Percentiles rank a stretch among this genome's conserved stretches.
These are phyloP conservation scores for Talaromyces liani DNA, from an alignment of 495 filamentous ascomycete genomes.

Conservation along the genomic window DNA sequence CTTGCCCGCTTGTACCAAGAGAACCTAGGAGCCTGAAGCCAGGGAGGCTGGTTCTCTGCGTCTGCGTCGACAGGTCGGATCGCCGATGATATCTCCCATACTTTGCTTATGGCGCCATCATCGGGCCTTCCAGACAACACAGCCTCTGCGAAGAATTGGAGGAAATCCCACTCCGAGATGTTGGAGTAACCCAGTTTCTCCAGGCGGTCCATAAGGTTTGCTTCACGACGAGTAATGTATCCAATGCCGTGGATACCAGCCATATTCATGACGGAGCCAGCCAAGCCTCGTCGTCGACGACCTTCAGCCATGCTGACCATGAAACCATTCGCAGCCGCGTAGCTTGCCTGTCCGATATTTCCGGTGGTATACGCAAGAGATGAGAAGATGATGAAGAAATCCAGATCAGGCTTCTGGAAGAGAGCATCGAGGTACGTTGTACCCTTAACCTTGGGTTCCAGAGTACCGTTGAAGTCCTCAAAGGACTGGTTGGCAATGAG, in stretches of 20 bases:
- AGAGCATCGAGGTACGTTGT: slow-evolving; percentile 21
- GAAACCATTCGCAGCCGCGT: slow-evolving; percentile 52
- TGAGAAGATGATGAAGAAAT: slow-evolving; percentile 57
- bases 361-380: slow-evolving; percentile 47
- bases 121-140: slow-evolving; percentile 6
- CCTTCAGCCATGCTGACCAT: slow-evolving; percentile 23
- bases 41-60: neutral
- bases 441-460: slow-evolving; percentile 21
- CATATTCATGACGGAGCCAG: slow-evolving; percentile 23
- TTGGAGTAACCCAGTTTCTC: slow-evolving; percentile 11
- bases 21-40: neutral
- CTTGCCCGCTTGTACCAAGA: neutral
- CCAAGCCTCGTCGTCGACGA: slow-evolving; percentile 22
- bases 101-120: neutral
- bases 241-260: slow-evolving; percentile 30
- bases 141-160: slow-evolving; percentile 26
- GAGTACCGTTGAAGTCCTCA: slow-evolving; percentile 8
- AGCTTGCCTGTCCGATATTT: slow-evolving; percentile 48
- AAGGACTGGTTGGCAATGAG: slow-evolving; percentile 12
- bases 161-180: slow-evolving; percentile 41
- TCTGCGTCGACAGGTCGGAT: neutral
- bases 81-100: neutral
- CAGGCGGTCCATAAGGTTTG: neutral
- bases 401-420: slow-evolving; percentile 28
- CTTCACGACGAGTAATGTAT: slow-evolving; percentile 16